Conservation (phyloP, 202 grass and related monocot species). For the Zoysia matrella region DNA sequence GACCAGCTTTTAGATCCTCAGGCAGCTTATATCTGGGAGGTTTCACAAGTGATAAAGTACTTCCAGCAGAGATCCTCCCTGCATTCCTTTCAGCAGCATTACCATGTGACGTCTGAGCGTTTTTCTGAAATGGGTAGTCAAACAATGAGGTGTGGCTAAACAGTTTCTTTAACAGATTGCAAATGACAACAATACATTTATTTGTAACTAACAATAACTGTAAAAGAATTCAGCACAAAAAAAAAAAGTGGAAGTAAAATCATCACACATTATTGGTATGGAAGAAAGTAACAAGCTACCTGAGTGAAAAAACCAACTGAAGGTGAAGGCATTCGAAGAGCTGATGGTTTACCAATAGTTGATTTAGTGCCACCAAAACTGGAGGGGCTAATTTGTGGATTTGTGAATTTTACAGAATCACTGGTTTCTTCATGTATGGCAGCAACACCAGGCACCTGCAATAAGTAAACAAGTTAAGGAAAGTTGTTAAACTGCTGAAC, state of each 20-base stretch:
- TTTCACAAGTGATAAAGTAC: constrained; percentile 47
- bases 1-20: constrained; percentile 30
- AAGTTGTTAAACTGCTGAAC: constrained; percentile 4
- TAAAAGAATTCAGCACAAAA: not conserved
- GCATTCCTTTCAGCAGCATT: constrained; percentile 49
- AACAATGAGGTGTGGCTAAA: constrained; percentile 14
- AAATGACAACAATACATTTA: constrained; percentile 12
- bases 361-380: constrained; percentile 39
- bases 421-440: constrained; percentile 29
- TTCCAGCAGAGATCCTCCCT: constrained; percentile 24
- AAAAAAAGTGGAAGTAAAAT: not conserved
- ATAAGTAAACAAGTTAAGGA: constrained; percentile 29
- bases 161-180: constrained; percentile 18
- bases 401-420: constrained; percentile 43
- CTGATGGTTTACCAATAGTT: constrained; percentile 68
- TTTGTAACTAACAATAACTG: constrained; percentile 21
- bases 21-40: constrained; percentile 42
- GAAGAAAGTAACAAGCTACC: constrained; percentile 50
- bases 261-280: not conserved
- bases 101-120: constrained; percentile 40
- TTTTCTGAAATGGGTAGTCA: constrained; percentile 60
- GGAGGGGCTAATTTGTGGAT: constrained; percentile 44
- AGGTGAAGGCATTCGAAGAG: constrained; percentile 80
- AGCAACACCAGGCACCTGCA: constrained; percentile 42
- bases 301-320: constrained; percentile 76